Evolutionary conservation across 208 protist genomes (phyloP).

Genomic region (Spongospora subterranea): DNA sequence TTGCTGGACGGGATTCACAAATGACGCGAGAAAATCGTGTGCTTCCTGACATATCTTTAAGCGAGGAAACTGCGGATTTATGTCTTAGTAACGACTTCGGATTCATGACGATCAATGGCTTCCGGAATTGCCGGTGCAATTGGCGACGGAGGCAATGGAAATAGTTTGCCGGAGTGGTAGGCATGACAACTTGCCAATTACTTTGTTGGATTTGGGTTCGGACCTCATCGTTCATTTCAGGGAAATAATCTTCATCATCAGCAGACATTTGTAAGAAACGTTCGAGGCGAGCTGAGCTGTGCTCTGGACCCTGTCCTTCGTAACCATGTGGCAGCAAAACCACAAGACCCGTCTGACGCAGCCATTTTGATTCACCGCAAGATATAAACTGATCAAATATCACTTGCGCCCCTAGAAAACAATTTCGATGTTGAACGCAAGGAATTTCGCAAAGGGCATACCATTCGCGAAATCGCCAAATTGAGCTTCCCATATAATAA

Average conservation of each 20-base stretch:
- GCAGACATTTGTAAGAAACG: conserved; percentile 94
- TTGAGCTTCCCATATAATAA: conserved; percentile 98
- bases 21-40: not conserved
- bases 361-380: conserved; percentile 95
- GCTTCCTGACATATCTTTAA: conserved; percentile 25
- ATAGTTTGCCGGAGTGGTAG: conserved; percentile 96
- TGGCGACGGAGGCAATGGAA: conserved; percentile 97
- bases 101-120: conserved; percentile 89
- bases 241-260: conserved; percentile 82
- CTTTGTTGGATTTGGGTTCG: conserved; percentile 74
- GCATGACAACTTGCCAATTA: conserved; percentile 84
- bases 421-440: too few species aligned
- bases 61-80: conserved; percentile 47
- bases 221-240: conserved; percentile 40
- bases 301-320: conserved; percentile 89
- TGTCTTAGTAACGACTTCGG: conserved; percentile 74
- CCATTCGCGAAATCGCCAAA: conserved; percentile 98
- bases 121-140: conserved; percentile 94
- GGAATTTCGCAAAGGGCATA: conserved; percentile 76
- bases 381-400: conserved; percentile 94
- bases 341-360: conserved; percentile 89
- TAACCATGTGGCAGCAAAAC: conserved; percentile 97
- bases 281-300: conserved; percentile 93
- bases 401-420: conserved; percentile 80
- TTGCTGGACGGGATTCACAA: not conserved